Percentiles rank a stretch among this genome's conserved stretches.
These are phyloP conservation scores for Diacronema lutheri DNA, from an alignment of 78 protist species.

Conservation along the genomic window DNA sequence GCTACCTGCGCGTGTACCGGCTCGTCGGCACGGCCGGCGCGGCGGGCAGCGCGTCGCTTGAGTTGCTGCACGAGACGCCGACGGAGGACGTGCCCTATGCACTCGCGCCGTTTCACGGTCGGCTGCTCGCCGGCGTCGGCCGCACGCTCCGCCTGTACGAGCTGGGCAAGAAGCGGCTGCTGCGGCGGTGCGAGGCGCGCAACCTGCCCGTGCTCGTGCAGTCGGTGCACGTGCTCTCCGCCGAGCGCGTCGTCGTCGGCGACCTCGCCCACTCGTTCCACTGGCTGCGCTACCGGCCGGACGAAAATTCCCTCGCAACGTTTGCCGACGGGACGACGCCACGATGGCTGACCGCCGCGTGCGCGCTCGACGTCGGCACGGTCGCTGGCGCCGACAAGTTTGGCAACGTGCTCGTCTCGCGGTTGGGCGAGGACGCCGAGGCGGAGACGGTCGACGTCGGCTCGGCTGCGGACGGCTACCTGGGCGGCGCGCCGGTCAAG, in stretches of 20 bases:
- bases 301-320: constrained; percentile 62
- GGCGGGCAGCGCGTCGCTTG: too few species aligned
- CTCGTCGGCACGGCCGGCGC: constrained; percentile 4
- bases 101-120: constrained; percentile 8
- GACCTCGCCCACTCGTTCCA: constrained; percentile 84
- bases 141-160: constrained; percentile 78
- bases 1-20: constrained; percentile 62
- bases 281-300: constrained; percentile 60
- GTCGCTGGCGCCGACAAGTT: constrained; percentile 87
- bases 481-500: too few species aligned
- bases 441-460: not conserved
- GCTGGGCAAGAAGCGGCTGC: constrained; percentile 84
- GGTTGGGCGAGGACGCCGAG: constrained; percentile 60
- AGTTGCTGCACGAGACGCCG: constrained; percentile 72
- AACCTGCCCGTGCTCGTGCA: constrained; percentile 33
- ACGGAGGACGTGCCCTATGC: constrained; percentile 86
- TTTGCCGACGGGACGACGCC: constrained; percentile 93
- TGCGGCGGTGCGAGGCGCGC: constrained; percentile 85
- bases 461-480: too few species aligned
- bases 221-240: constrained; percentile 7
- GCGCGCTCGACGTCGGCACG: constrained; percentile 83
- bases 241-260: constrained; percentile 73
- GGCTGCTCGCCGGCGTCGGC: constrained; percentile 81
- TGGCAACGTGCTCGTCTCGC: constrained; percentile 76
- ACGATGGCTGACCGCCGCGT: constrained; percentile 67